These are phyloP conservation scores for Scheffersomyces titani DNA, from an alignment of 1,139 yeast species.

Conservation along the genomic window DNA sequence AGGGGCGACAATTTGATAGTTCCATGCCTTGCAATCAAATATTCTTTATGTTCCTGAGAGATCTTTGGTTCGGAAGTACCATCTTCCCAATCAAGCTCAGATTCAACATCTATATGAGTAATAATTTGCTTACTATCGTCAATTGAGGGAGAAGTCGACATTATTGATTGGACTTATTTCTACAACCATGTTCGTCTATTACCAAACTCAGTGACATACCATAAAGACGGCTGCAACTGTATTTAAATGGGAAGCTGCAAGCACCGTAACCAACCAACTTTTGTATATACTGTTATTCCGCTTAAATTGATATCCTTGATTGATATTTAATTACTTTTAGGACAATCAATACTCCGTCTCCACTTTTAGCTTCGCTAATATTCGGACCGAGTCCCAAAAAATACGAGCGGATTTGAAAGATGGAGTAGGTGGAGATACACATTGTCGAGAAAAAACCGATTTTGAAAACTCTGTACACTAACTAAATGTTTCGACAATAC, in stretches of 20 bases:
- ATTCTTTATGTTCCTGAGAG: constrained; percentile 8
- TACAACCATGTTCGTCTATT: background rate
- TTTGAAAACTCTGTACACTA: too few relatives aligned
- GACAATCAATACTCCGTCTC: background rate
- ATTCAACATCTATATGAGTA: background rate
- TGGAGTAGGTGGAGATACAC: background rate
- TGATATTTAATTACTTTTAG: background rate
- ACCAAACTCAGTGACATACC: background rate
- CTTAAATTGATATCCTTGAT: background rate
- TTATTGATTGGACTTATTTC: background rate
- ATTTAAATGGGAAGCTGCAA: background rate
- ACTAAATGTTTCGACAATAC: too few relatives aligned
- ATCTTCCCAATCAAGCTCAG: background rate
- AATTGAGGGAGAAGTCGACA: background rate
- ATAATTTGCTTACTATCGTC: background rate
- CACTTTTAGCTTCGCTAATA: background rate
- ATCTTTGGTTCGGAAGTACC: background rate
- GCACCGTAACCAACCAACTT: background rate
- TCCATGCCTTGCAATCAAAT: constrained; percentile 18
- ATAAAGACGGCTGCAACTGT: background rate
- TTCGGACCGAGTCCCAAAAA: background rate
- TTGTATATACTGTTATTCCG: background rate
- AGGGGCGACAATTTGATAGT: constrained; percentile 16
- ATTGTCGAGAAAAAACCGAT: background rate
- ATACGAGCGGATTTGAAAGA: background rate